Percentiles rank a stretch among this genome's conserved stretches.
phyloP scores from a whole-genome alignment of 805 yeast genomes.

The Candida chauliodis region DNA sequence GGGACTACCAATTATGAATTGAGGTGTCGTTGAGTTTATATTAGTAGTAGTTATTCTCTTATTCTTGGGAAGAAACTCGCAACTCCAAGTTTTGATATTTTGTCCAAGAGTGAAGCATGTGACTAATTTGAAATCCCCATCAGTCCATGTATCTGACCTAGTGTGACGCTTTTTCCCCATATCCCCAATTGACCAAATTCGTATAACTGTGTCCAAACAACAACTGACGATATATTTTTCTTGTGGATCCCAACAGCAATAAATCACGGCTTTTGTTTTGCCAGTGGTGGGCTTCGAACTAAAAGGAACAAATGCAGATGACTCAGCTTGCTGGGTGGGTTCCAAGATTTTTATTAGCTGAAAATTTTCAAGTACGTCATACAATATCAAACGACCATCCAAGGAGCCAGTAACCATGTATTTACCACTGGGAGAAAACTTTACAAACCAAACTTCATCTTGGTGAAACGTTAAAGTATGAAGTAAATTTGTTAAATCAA shows the following conservation, averaged over 20 bases:
- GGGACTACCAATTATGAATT: slow-evolving; percentile 72
- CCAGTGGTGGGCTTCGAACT: slow-evolving; percentile 22
- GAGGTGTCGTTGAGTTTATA: slow-evolving; percentile 23
- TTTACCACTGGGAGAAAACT: slow-evolving; percentile 74
- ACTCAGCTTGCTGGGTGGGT: slow-evolving; percentile 25
- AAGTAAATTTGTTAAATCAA: slow-evolving; percentile 36
- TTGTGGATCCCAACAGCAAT: slow-evolving; percentile 73
- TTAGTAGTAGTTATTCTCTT: slow-evolving; percentile 12
- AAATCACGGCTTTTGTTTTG: slow-evolving; percentile 47
- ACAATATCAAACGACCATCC: slow-evolving; percentile 61
- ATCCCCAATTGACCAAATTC: slow-evolving; percentile 61
- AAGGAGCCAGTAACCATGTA: slow-evolving; percentile 74
- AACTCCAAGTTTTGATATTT: slow-evolving; percentile 40
- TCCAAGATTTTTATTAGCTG: slow-evolving; percentile 27
- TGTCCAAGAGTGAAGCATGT: slow-evolving; percentile 40
- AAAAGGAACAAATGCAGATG: slow-evolving; percentile 22
- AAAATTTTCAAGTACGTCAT: slow-evolving; percentile 52
- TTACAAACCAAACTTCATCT: slow-evolving; percentile 82
- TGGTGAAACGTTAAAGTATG: slow-evolving; percentile 50
- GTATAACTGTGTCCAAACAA: slow-evolving; percentile 65
- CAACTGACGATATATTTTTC: slow-evolving; percentile 66
- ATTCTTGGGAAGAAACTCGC: slow-evolving; percentile 65
- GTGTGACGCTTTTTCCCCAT: slow-evolving; percentile 17
- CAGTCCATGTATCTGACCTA: background rate
- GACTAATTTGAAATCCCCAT: slow-evolving; percentile 17